Evolutionary conservation across 306 rosid genomes (phyloP), one percentile per base, ranked within the genome.

Genomic region (Citrullus mucosospermus): DNA sequence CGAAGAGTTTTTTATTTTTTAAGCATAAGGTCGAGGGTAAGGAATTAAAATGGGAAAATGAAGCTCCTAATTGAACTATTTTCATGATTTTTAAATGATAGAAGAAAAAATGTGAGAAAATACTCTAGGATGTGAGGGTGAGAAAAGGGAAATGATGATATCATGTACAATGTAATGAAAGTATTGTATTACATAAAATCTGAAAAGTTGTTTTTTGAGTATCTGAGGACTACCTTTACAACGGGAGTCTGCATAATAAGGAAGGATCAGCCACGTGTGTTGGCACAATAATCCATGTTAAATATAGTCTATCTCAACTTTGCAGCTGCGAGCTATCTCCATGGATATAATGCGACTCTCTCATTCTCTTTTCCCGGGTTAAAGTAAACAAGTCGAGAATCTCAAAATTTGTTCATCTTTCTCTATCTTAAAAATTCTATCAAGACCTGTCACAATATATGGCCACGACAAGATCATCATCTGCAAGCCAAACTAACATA

Each of bases 181-280:
- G 60, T 74, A 74, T 54, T 74, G 61, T 74, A 54, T 74, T 74
- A 74, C 78, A 74, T 74, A 51, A 54, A 54, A 74, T 74, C 78
- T 74, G 59, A 74, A 74, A 74, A 53, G 11, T 74, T 17, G n/a
- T 41, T 20, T 57, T 68, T 68, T 18, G 78, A 74, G 78, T 74
- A 74, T 74, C 78, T 74, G 63, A 63, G 62, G 63, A 74, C 78
- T 74, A 74, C 78, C 78, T 74, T 74, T 74, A 74, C 78, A 74
- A 53, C 48, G 48, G 78, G 62, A 74, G 78, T 34, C 78, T 72
- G 78, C 62, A 53, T 50, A 53, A 74, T 34, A 74, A 41, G 75
- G 72, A 65, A 46, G 78, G 78, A 54, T 74, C 78, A 54, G 78
- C 63, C 78, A 53, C 78, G 78, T 53, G 60, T 34, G 25, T 67